Conservation (phyloP, 2,329 filamentous ascomycete genomes). For the Phialophora expanda region DNA sequence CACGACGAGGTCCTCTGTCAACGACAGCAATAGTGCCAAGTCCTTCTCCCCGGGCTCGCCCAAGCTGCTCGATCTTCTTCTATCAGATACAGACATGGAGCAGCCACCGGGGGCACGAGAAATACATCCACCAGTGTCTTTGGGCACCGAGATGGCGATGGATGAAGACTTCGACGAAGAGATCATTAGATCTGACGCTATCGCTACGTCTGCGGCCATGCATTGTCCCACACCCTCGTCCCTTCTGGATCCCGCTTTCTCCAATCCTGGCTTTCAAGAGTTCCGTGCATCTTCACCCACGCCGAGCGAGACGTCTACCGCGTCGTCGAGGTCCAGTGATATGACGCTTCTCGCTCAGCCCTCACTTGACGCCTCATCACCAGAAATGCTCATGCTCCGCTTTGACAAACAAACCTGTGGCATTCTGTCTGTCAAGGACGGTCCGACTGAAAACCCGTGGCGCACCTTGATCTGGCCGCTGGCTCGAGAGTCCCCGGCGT, state of each 20-base stretch:
- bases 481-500: slow-evolving; percentile 65
- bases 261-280: slow-evolving; percentile 19
- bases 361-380: slow-evolving; percentile 57
- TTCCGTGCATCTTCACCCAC: slow-evolving; percentile 43
- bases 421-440: slow-evolving; percentile 73
- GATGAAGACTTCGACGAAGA: slow-evolving; percentile 64
- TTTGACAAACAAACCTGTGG: slow-evolving; percentile 72
- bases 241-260: slow-evolving; percentile 6
- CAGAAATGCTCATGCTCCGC: slow-evolving; percentile 66
- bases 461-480: slow-evolving; percentile 72
- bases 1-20: slow-evolving; percentile 38
- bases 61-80: slow-evolving; percentile 54
- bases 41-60: slow-evolving; percentile 53
- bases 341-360: slow-evolving; percentile 49
- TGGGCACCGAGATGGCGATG: slow-evolving; percentile 40
- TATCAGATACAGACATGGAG: slow-evolving; percentile 53
- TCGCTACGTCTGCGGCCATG: slow-evolving; percentile 24
- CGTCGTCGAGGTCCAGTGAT: slow-evolving; percentile 41
- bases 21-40: slow-evolving; percentile 42
- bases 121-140: slow-evolving; percentile 41
- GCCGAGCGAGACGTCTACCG: slow-evolving; percentile 44
- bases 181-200: slow-evolving; percentile 50
- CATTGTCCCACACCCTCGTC: slow-evolving; percentile 11
- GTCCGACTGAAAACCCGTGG: slow-evolving; percentile 72
- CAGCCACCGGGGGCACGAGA: slow-evolving; percentile 46